Conservation (phyloP, 305 asterid species). For the Fraxinus velutina region DNA sequence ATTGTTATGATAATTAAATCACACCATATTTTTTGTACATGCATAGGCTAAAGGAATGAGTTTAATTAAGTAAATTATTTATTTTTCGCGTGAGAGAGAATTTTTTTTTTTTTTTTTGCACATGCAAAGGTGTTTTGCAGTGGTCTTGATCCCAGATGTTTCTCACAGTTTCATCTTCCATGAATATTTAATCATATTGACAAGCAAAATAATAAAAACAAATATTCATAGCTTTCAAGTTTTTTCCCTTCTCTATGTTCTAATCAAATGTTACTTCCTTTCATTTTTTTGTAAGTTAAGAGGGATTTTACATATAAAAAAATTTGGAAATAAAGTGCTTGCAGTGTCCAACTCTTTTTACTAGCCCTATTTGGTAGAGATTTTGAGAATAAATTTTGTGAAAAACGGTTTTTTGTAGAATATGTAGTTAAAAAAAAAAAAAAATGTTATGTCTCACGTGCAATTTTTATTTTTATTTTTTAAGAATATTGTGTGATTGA, state of each 20-base stretch:
- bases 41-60: background rate
- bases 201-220: background rate
- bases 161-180: background rate
- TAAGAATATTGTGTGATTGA: background rate
- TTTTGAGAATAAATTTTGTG: background rate
- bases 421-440: background rate
- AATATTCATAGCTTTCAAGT: background rate
- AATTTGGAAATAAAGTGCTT: background rate
- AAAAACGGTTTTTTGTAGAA: background rate
- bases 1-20: constrained; percentile 32
- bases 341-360: background rate
- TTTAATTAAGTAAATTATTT: background rate
- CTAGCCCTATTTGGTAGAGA: background rate
- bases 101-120: background rate
- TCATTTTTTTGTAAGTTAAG: background rate
- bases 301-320: background rate
- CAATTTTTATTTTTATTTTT: no score
- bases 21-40: background rate
- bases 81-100: background rate
- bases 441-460: background rate
- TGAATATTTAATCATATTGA: background rate
- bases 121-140: background rate
- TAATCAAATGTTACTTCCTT: background rate
- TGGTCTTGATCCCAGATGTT: background rate
- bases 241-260: background rate